phyloP scores from a whole-genome alignment of 768 basidiomycete species.

The Pleurotus tuber-regium region DNA sequence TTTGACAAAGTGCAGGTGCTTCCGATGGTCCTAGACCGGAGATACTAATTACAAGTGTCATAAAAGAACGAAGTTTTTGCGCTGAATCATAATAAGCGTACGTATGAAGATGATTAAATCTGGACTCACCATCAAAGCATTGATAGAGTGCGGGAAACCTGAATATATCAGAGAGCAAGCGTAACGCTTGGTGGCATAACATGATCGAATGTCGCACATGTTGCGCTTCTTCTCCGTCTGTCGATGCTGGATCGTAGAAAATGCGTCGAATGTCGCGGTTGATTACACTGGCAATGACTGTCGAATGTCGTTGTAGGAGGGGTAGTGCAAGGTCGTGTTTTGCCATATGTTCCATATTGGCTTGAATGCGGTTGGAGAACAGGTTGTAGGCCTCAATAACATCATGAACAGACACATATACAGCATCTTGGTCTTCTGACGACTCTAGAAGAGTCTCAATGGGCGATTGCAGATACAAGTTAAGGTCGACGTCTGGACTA shows the following conservation, averaged over 20 bases:
- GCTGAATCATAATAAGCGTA: neutral
- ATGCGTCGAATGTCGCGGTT: conserved; percentile 50
- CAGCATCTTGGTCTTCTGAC: conserved; percentile 29
- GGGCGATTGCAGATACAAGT: conserved; percentile 36
- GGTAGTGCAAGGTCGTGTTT: neutral
- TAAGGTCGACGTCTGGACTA: conserved; percentile 14
- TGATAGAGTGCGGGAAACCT: conserved; percentile 41
- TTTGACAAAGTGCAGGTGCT: conserved; percentile 3
- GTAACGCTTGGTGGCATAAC: conserved; percentile 54
- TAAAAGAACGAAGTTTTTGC: neutral
- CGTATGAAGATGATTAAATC: neutral
- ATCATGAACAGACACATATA: conserved; percentile 46
- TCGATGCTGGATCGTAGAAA: conserved; percentile 30
- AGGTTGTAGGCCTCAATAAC: conserved; percentile 60
- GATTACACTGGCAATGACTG: conserved; percentile 37
- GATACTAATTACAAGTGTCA: neutral
- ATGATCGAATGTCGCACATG: conserved; percentile 36
- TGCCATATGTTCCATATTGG: conserved; percentile 17
- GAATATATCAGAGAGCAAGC: conserved; percentile 49
- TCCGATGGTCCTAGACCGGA: neutral
- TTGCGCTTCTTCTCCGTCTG: conserved; percentile 1
- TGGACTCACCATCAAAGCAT: conserved; percentile 47
- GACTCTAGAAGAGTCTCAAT: conserved; percentile 48
- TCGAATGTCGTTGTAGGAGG: conserved; percentile 31
- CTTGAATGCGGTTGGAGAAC: conserved; percentile 43